These are phyloP conservation scores for Mesembryanthemum crystallinum DNA, from an alignment of 148 eudicot species.

Conservation along the genomic window DNA sequence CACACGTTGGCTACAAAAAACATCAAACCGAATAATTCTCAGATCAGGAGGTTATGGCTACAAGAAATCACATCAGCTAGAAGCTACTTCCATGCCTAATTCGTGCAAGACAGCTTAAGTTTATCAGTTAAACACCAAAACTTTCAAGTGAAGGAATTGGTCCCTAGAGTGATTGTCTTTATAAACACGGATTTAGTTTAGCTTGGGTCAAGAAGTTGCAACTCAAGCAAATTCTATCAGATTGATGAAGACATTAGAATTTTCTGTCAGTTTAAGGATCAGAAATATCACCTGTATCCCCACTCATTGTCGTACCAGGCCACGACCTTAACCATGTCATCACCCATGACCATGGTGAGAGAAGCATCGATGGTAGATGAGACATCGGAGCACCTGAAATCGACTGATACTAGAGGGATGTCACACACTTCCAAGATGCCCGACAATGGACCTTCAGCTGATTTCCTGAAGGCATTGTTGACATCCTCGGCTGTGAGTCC, in stretches of 20 bases:
- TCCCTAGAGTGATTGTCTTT: neutral
- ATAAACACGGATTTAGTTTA: neutral
- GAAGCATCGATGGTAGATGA: constrained; percentile 92
- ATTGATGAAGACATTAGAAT: neutral
- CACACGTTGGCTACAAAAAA: constrained; percentile 77
- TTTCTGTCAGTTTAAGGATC: neutral
- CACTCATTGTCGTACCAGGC: constrained; percentile 99
- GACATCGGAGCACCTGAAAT: constrained; percentile 85
- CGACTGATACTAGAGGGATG: constrained; percentile 86
- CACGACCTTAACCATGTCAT: constrained; percentile 98
- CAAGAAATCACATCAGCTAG: too few relatives aligned
- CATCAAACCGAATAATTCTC: neutral
- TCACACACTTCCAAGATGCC: constrained; percentile 91
- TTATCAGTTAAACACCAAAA: neutral
- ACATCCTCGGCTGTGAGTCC: constrained; percentile 92
- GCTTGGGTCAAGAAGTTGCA: neutral
- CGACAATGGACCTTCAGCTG: constrained; percentile 84
- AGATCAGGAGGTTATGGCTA: neutral
- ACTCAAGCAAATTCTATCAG: neutral
- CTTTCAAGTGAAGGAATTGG: neutral
- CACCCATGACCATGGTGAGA: constrained; percentile 99
- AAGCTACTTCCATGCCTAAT: too few relatives aligned
- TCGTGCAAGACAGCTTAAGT: neutral
- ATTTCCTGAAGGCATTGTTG: constrained; percentile 86
- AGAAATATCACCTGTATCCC: constrained; percentile 82